phyloP scores from a whole-genome alignment of 305 asterid species.

The Withania somnifera region DNA sequence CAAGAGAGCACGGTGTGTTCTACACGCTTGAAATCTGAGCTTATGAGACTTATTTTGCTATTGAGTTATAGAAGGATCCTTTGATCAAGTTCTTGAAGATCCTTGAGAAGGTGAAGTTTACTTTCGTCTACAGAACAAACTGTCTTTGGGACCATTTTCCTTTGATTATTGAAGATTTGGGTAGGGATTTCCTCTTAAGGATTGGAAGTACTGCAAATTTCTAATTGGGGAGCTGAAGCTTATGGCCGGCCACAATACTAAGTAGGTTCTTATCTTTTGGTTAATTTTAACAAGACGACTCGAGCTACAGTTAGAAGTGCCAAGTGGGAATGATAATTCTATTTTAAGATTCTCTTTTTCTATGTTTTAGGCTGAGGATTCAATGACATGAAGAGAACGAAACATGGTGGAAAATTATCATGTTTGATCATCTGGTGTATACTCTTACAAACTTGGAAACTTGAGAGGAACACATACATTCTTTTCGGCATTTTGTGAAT shows the following conservation, averaged over 20 bases:
- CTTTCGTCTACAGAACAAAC: not conserved
- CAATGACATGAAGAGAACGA: slow-evolving; percentile 22
- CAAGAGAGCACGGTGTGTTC: not conserved
- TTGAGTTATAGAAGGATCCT: not conserved
- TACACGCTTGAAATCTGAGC: not conserved
- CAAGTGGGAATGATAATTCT: slow-evolving; percentile 18
- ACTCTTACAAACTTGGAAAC: too few species aligned
- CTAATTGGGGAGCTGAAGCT: not conserved
- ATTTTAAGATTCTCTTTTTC: slow-evolving; percentile 29
- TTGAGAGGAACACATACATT: too few species aligned
- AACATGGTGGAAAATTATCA: slow-evolving; percentile 29
- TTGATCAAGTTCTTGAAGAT: not conserved
- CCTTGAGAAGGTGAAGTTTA: not conserved
- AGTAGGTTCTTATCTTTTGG: not conserved
- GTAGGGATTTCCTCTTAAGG: not conserved
- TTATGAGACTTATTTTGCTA: not conserved
- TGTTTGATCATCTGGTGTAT: slow-evolving; percentile 20
- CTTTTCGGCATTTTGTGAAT: too few species aligned
- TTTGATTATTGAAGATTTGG: not conserved
- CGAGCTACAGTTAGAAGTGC: slow-evolving; percentile 11
- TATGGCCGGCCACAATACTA: not conserved
- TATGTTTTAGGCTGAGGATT: slow-evolving; percentile 23
- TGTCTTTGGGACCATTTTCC: not conserved
- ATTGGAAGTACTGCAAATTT: not conserved
- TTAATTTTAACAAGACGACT: slow-evolving; percentile 22